phyloP scores from a whole-genome alignment of 2,329 filamentous ascomycete species.

The Rhynchosporium secalis region DNA sequence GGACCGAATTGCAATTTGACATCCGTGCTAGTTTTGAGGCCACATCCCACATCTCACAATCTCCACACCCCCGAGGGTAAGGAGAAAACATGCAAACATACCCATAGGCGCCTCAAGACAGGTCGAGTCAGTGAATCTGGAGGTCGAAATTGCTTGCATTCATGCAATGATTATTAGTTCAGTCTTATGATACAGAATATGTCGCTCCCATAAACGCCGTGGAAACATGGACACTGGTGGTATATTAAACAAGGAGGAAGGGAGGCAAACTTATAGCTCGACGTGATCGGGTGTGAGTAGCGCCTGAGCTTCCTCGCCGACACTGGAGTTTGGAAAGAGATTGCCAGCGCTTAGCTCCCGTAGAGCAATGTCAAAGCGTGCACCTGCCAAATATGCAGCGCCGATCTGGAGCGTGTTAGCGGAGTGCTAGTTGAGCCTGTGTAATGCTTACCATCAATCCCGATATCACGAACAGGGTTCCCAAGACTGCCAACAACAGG shows the following conservation, averaged over 20 bases:
- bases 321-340: constrained; percentile 40
- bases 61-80: background rate
- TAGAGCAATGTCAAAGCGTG: constrained; percentile 74
- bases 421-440: background rate
- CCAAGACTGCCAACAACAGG: constrained; percentile 65
- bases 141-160: constrained; percentile 3
- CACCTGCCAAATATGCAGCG: constrained; percentile 76
- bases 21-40: constrained; percentile 76
- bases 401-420: constrained; percentile 58
- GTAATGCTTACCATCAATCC: constrained; percentile 67
- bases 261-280: constrained; percentile 29
- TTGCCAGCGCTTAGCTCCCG: constrained; percentile 51
- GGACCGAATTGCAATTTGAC: constrained; percentile 98
- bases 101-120: background rate
- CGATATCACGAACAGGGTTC: constrained; percentile 70
- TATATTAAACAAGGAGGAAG: constrained; percentile 20
- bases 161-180: constrained; percentile 12
- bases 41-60: background rate
- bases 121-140: background rate
- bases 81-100: background rate
- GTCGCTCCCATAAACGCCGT: constrained; percentile 16
- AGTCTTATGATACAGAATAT: constrained; percentile 14
- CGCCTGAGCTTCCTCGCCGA: constrained; percentile 31
- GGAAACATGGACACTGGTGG: constrained; percentile 16
- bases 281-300: constrained; percentile 36